Percentiles rank a stretch among this genome's conserved stretches.
These are phyloP conservation scores for Salvia miltiorrhiza DNA, from an alignment of 257 asterid genomes.

Conservation along the genomic window DNA sequence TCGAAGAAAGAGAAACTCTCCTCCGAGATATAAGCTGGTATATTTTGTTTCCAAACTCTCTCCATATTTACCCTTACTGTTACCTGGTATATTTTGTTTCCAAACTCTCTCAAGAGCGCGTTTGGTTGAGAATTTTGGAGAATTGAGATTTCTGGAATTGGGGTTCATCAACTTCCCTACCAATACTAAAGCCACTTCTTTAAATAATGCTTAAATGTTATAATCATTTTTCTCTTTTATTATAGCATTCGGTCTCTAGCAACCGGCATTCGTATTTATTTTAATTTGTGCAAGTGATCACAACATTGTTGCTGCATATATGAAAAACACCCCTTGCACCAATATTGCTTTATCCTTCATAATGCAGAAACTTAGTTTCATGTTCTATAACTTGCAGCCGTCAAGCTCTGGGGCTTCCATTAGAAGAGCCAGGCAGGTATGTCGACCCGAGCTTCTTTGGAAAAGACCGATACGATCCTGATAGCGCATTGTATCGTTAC, in stretches of 20 bases:
- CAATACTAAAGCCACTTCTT: too few relatives aligned
- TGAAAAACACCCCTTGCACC: too few relatives aligned
- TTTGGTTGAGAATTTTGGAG: not conserved
- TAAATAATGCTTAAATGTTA: not conserved
- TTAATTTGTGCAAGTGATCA: too few relatives aligned
- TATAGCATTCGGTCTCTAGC: not conserved
- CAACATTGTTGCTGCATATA: too few relatives aligned
- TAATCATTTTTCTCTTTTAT: too few relatives aligned
- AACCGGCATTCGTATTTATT: too few relatives aligned
- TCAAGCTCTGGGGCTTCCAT: conserved; percentile 81
- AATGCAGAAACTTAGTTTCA: not conserved
- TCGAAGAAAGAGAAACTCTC: conserved; percentile 93
- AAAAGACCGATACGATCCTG: conserved; percentile 82
- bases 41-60: not conserved
- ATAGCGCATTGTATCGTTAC: conserved; percentile 70
- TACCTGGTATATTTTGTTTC: too few relatives aligned
- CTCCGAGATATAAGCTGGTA: conserved; percentile 95
- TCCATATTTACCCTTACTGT: not conserved
- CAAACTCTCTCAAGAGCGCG: not conserved
- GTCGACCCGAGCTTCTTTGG: conserved; percentile 71
- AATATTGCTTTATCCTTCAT: too few relatives aligned
- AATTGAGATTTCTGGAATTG: not conserved
- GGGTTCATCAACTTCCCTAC: too few relatives aligned
- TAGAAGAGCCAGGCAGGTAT: conserved; percentile 83
- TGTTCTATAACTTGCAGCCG: conserved; percentile 56